Conservation (phyloP, 345 rosid species). For the Durio zibethinus region DNA sequence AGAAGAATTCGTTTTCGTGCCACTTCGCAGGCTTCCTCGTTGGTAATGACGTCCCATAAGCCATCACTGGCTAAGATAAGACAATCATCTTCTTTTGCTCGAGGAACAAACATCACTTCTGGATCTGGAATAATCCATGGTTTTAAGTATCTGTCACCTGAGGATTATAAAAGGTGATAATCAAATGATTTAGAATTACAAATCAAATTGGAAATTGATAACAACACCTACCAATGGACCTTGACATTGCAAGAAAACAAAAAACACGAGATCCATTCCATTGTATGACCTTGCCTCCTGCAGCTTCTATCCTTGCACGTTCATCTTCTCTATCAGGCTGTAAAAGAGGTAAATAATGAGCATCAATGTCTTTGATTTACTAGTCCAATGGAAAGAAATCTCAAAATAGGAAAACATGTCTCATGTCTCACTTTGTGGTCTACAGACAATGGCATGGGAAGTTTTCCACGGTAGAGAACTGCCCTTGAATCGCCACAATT, state of each 20-base stretch:
- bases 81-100: conserved; percentile 68
- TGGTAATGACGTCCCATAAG: conserved; percentile 74
- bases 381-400: conserved; percentile 6
- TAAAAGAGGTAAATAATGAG: conserved; percentile 10
- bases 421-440: conserved; percentile 66
- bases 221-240: conserved; percentile 56
- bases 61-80: conserved; percentile 79
- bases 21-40: conserved; percentile 61
- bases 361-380: background rate
- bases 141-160: conserved; percentile 72
- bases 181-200: background rate
- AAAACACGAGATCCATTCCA: conserved; percentile 82
- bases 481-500: conserved; percentile 86
- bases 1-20: conserved; percentile 58
- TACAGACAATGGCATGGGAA: conserved; percentile 48
- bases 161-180: background rate
- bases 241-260: conserved; percentile 90
- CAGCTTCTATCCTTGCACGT: conserved; percentile 69
- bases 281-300: conserved; percentile 67
- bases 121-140: conserved; percentile 78
- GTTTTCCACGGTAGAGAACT: conserved; percentile 64
- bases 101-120: conserved; percentile 50
- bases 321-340: conserved; percentile 90
- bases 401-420: background rate
- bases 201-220: background rate